Conservation (phyloP, 2,329 filamentous ascomycete species). For the Phyllosticta citribraziliensis region DNA sequence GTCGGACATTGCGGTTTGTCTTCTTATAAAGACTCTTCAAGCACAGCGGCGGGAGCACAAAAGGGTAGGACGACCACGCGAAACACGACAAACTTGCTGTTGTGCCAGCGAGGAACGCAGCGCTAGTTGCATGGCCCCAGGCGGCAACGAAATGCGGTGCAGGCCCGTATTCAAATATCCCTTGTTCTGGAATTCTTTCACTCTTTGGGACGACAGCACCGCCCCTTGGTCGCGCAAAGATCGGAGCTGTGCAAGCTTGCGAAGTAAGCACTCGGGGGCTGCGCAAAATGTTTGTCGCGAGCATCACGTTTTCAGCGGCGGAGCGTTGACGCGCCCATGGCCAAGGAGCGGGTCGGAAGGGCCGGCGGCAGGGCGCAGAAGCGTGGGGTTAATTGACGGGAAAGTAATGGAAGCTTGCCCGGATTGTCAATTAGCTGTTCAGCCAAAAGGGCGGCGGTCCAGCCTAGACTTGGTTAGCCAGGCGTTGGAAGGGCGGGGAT, state of each 20-base stretch:
- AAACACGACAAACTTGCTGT: not conserved
- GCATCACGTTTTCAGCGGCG: not conserved
- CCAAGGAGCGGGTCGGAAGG: not conserved
- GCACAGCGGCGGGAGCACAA: not conserved
- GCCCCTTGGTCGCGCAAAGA: not conserved
- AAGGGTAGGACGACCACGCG: not conserved
- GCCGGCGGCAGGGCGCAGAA: not conserved
- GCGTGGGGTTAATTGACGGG: not conserved
- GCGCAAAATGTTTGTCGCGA: not conserved
- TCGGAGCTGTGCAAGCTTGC: no score
- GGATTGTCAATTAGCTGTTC: not conserved
- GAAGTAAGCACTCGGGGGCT: no score
- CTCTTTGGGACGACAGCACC: not conserved
- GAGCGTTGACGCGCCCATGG: not conserved
- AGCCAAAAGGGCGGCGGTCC: not conserved
- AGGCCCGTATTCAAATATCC: not conserved
- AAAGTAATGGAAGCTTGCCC: not conserved
- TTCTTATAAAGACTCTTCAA: not conserved
- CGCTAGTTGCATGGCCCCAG: not conserved
- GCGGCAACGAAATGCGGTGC: not conserved
- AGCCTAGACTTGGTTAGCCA: not conserved
- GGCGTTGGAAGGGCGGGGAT: not conserved
- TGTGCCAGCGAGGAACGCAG: not conserved
- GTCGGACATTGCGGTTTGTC: not conserved
- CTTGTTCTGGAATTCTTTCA: not conserved